Conservation (phyloP, 495 filamentous ascomycete genomes). For the Astrocystis sublimbata region DNA sequence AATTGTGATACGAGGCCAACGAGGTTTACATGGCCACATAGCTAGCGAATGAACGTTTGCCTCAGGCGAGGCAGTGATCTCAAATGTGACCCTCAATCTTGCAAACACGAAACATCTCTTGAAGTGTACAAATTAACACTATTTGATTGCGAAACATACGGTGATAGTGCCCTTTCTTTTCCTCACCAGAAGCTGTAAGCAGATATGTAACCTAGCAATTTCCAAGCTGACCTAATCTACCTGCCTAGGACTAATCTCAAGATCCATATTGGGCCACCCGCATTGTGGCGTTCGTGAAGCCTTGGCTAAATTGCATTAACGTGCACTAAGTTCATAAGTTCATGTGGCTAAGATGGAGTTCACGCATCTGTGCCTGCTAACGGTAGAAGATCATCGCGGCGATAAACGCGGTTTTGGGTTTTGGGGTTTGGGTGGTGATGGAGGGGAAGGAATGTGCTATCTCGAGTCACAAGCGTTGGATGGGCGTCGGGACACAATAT, state of each 20-base stretch:
- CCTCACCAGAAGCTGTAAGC: neutral
- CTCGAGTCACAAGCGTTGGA: too few relatives aligned
- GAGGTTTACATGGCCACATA: too few relatives aligned
- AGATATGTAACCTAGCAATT: too few relatives aligned
- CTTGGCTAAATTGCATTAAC: constrained; percentile 7
- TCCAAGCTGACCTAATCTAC: neutral
- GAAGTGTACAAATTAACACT: too few relatives aligned
- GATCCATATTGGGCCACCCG: constrained; percentile 2
- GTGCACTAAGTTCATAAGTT: neutral
- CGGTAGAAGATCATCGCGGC: constrained; percentile 2
- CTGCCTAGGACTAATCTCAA: neutral
- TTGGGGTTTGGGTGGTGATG: neutral
- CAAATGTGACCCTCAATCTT: neutral
- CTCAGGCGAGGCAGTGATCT: neutral
- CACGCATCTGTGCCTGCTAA: neutral
- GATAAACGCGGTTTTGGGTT: neutral
- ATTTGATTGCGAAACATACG: too few relatives aligned
- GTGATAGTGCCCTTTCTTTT: too few relatives aligned
- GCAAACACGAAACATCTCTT: neutral
- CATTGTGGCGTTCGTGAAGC: neutral
- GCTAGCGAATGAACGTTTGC: too few relatives aligned
- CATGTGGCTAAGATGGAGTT: constrained; percentile 1
- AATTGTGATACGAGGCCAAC: neutral
- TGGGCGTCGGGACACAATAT: neutral
- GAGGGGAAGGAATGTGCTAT: neutral